phyloP scores from a whole-genome alignment of 306 rosid species.

The Lathyrus sativus region DNA sequence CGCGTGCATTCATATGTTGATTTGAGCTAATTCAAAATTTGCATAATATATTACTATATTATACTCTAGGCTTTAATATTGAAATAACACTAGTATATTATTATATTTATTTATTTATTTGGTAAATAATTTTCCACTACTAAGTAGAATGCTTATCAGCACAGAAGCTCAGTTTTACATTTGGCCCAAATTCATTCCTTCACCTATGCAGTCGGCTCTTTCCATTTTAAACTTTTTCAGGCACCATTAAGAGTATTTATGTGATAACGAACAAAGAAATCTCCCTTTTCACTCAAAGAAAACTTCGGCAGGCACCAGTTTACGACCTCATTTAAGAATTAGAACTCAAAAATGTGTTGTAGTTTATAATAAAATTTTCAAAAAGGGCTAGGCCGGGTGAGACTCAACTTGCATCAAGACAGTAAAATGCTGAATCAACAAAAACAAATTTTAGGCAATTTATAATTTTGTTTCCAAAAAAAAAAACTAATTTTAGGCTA shows the following conservation, averaged over 20 bases:
- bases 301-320: background rate
- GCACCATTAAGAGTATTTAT: slow-evolving; percentile 1
- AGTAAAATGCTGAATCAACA: slow-evolving; percentile 1
- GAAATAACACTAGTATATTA: background rate
- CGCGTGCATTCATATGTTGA: background rate
- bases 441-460: background rate
- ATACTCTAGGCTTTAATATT: background rate
- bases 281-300: background rate
- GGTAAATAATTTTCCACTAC: background rate
- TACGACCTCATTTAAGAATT: slow-evolving; percentile 11
- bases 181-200: slow-evolving; percentile 9
- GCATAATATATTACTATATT: background rate
- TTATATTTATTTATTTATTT: background rate
- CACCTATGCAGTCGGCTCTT: background rate
- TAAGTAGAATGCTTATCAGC: background rate
- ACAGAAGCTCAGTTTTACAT: background rate
- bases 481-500: background rate
- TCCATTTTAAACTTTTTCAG: background rate
- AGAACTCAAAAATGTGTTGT: background rate
- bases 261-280: background rate
- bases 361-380: slow-evolving; percentile 3
- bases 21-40: background rate
- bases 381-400: slow-evolving; percentile 5
- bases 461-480: slow-evolving; percentile 15
- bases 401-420: slow-evolving; percentile 7